Percentiles rank a stretch among this genome's conserved stretches.
These are phyloP conservation scores for Teratosphaeria zuluensis DNA, from an alignment of 2,329 filamentous ascomycete species.

Conservation along the genomic window DNA sequence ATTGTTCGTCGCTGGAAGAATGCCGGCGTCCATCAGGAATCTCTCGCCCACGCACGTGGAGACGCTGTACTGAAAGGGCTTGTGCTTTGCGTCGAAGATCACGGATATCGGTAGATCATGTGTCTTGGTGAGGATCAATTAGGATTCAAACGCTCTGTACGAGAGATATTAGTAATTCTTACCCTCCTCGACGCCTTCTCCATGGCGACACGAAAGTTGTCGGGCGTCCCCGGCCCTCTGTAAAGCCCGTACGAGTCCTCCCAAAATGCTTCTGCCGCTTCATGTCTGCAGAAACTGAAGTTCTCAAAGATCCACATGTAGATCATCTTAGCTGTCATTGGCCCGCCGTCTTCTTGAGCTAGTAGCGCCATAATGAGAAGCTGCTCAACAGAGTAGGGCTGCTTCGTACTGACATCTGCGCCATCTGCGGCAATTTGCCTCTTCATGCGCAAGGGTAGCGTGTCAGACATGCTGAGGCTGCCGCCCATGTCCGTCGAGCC, in stretches of 20 bases:
- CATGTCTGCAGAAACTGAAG: not conserved
- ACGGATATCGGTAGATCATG: not conserved
- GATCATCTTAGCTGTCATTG: not conserved
- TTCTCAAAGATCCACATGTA: not conserved
- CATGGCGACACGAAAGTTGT: not conserved
- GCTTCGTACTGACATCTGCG: not conserved
- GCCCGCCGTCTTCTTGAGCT: not conserved
- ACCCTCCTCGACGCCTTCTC: not conserved
- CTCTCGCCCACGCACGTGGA: not conserved
- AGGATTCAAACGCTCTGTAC: not conserved
- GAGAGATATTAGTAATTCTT: not conserved
- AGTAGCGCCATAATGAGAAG: not conserved
- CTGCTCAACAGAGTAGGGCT: not conserved
- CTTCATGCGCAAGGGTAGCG: not conserved
- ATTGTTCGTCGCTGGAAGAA: not conserved
- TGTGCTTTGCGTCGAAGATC: not conserved
- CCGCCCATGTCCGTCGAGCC: too few species aligned
- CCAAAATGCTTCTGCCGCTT: not conserved
- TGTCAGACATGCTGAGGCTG: not conserved
- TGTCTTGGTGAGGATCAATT: not conserved
- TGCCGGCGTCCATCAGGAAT: not conserved
- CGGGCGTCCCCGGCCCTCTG: not conserved
- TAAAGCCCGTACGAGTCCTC: too few species aligned
- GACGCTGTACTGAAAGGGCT: not conserved
- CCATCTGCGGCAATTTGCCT: not conserved